Conservation (phyloP, 129 eudicot genomes). For the Saposhnikovia divaricata region DNA sequence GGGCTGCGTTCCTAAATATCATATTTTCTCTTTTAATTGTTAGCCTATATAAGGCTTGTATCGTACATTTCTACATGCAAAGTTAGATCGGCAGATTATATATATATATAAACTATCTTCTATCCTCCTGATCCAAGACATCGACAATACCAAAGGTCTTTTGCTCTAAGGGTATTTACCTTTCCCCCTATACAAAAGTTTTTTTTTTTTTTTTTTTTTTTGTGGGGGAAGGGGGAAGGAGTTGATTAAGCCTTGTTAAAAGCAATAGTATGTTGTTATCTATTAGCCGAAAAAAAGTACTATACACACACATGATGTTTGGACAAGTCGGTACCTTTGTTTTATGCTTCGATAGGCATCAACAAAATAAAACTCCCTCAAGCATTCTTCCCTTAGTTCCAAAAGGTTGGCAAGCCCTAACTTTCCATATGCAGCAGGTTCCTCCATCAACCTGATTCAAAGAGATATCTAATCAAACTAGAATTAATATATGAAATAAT, state of each 20-base stretch:
- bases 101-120: too few species aligned
- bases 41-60: too few species aligned
- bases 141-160: not conserved
- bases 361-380: slow-evolving; percentile 86
- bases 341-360: slow-evolving; percentile 94
- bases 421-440: slow-evolving; percentile 49
- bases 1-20: too few species aligned
- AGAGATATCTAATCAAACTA: not conserved
- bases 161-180: not conserved
- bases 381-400: slow-evolving; percentile 93
- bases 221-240: not conserved
- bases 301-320: not conserved
- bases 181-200: not conserved
- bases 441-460: slow-evolving; percentile 68
- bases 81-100: too few species aligned
- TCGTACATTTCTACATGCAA: too few species aligned
- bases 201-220: too few species aligned
- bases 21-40: too few species aligned
- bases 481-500: not conserved
- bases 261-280: not conserved
- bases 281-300: not conserved
- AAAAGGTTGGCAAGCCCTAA: slow-evolving; percentile 91
- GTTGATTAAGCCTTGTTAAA: not conserved
- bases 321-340: slow-evolving; percentile 48
- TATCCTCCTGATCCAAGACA: not conserved